Conservation (phyloP, 768 basidiomycete genomes). For the Bullera alba region DNA sequence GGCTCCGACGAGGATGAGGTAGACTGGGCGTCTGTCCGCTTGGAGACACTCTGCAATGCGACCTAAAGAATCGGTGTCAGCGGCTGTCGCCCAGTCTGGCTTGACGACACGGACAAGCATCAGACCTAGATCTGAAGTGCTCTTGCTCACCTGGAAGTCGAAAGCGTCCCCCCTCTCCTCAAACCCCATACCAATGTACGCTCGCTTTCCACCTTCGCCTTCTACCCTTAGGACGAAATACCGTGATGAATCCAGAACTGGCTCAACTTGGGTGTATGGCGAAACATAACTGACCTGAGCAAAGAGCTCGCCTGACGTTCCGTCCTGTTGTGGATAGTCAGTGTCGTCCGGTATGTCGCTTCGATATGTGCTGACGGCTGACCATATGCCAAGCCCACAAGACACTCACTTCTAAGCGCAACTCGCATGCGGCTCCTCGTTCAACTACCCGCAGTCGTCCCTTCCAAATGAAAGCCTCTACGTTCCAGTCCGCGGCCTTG, state of each 20-base stretch:
- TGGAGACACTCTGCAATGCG: conserved; percentile 48
- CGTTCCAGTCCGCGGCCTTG: conserved; percentile 87
- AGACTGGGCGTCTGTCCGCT: conserved; percentile 52
- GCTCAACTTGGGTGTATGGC: conserved; percentile 75
- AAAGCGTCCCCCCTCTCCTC: conserved; percentile 77
- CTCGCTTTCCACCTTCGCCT: conserved; percentile 69
- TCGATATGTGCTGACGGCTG: background rate
- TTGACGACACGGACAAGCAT: background rate
- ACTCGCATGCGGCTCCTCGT: conserved; percentile 58
- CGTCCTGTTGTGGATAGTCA: conserved; percentile 20
- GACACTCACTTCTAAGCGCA: conserved; percentile 72
- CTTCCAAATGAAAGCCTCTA: conserved; percentile 82
- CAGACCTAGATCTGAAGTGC: background rate
- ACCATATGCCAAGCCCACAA: background rate
- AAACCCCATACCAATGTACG: conserved; percentile 92
- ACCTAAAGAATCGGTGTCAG: conserved; percentile 48
- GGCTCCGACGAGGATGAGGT: conserved; percentile 53
- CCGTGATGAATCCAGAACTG: conserved; percentile 88
- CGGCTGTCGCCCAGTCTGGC: background rate
- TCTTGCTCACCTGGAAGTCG: conserved; percentile 73
- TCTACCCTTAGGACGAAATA: conserved; percentile 92
- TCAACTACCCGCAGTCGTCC: conserved; percentile 81
- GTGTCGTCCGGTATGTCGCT: background rate
- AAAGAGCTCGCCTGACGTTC: conserved; percentile 58
- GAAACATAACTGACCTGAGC: conserved; percentile 77